Evolutionary conservation across 805 yeast species (phyloP), one percentile per base, ranked within the genome.

Genomic region (Cyberlindnera xishuangbannaensis): DNA sequence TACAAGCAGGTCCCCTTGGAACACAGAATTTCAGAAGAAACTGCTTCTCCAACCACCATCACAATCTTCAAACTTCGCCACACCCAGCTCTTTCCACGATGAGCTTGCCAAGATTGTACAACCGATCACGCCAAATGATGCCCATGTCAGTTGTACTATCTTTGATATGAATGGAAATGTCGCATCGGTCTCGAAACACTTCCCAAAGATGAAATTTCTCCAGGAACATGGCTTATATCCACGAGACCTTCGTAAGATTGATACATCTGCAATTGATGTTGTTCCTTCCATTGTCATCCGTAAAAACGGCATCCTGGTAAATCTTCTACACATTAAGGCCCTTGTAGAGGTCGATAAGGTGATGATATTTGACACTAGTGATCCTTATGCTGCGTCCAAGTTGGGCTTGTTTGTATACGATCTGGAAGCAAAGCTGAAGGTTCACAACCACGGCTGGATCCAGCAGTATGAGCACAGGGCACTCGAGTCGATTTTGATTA

Each of bases 231-330:
- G 78, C 16, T 55, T 88, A 18, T 85, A 79, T 43, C 95, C 97
- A 2, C 65, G 97, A 59, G 97, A 88, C 56, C 62, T 88, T 42
- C 61, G 97, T 19, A 87, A 84, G 51, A 80, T 88, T 33, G 95
- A 52, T 59, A 71, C 67, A 37, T 81, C 83, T 21, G 68, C 78
- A 17, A 67, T 81, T 34, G 95, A 86, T 56, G 84, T 90, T 15
- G 88, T 88, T 4, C 98, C 98, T 0, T 76, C 86, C 14, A 81
- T 92, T 28, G 78, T 88, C 39, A 86, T 87, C 15, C 70, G 97
- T 39, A 75, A 75, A 41, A 33, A 73, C 61, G 81, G 94, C 33
- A 83, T 90, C 14, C 63, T 92, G 34, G 76, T 92, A 30, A 88
- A 87, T 53, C 59, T 92, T 50, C 61, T 92, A 24, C 92, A 88